Evolutionary conservation across 225 moss, liverwort and hornwort genomes (phyloP).

Genomic region (Antitrichia curtipendula): DNA sequence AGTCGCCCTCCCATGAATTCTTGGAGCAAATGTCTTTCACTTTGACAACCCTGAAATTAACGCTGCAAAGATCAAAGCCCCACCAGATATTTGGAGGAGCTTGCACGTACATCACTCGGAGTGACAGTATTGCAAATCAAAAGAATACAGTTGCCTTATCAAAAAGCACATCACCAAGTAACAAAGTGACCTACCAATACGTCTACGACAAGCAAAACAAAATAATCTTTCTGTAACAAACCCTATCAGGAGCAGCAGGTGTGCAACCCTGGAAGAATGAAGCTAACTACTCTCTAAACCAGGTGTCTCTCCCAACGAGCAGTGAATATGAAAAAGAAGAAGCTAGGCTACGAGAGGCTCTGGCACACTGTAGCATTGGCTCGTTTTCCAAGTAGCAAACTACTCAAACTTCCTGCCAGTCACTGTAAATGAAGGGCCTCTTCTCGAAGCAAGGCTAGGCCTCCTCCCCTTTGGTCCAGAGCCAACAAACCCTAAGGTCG

Average conservation of each 20-base stretch:
- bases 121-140: neutral
- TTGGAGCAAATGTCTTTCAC: neutral
- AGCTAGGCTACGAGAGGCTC: neutral
- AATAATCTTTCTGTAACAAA: neutral
- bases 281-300: neutral
- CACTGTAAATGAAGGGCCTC: neutral
- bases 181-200: neutral
- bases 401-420: neutral
- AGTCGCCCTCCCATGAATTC: neutral
- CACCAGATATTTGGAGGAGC: neutral
- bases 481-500: neutral
- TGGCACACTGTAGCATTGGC: neutral
- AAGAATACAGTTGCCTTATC: neutral
- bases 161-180: neutral
- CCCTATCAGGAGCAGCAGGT: conserved; percentile 15
- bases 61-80: neutral
- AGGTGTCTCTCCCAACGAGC: neutral
- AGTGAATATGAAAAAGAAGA: neutral
- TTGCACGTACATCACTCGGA: neutral
- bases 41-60: neutral
- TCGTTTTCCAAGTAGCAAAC: neutral
- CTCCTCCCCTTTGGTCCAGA: neutral
- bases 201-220: neutral
- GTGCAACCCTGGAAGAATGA: conserved; percentile 25
- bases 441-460: neutral